Percentiles rank a stretch among this genome's conserved stretches.
Evolutionary conservation across 352 stramenopile genomes (phyloP).

Genomic region (Phytophthora pinifolia): DNA sequence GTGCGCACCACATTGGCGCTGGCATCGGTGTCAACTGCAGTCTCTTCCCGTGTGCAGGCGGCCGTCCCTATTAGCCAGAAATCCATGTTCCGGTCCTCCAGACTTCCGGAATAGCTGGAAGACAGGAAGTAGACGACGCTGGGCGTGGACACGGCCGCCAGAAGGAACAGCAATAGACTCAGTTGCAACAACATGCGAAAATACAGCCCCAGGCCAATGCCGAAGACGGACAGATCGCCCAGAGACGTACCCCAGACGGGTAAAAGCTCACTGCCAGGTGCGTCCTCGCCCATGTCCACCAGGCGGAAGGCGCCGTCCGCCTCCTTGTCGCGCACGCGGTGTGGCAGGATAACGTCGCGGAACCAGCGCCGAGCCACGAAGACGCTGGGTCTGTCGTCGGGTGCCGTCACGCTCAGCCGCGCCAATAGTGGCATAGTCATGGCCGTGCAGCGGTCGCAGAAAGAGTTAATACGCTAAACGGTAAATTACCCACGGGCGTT

Average conservation of each 20-base stretch:
- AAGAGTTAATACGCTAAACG: too few species aligned
- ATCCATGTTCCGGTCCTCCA: slow-evolving; percentile 41
- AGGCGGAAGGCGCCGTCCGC: slow-evolving; percentile 37
- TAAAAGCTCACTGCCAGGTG: slow-evolving; percentile 52
- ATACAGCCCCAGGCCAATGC: slow-evolving; percentile 77
- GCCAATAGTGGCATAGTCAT: too few species aligned
- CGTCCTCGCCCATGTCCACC: slow-evolving; percentile 72
- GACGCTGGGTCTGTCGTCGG: slow-evolving; percentile 31
- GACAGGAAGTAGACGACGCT: slow-evolving; percentile 71
- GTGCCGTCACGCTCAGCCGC: slow-evolving; percentile 23
- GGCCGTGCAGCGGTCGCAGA: too few species aligned
- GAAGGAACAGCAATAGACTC: slow-evolving; percentile 47
- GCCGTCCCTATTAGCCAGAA: slow-evolving; percentile 55
- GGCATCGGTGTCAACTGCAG: slow-evolving; percentile 20
- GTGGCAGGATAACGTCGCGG: slow-evolving; percentile 55
- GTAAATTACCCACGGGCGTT: too few species aligned
- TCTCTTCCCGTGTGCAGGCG: slow-evolving; percentile 48
- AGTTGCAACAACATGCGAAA: slow-evolving; percentile 75
- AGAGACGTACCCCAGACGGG: slow-evolving; percentile 61
- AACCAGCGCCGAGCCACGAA: slow-evolving; percentile 51
- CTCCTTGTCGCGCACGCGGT: slow-evolving; percentile 47
- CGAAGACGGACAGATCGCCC: slow-evolving; percentile 64
- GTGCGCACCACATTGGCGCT: slow-evolving; percentile 6
- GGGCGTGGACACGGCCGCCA: slow-evolving; percentile 57
- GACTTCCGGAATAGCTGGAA: slow-evolving; percentile 52